Evolutionary conservation across 2,329 filamentous ascomycete genomes (phyloP), one percentile per base, ranked within the genome.

Genomic region (Penicillium psychrosexuale): DNA sequence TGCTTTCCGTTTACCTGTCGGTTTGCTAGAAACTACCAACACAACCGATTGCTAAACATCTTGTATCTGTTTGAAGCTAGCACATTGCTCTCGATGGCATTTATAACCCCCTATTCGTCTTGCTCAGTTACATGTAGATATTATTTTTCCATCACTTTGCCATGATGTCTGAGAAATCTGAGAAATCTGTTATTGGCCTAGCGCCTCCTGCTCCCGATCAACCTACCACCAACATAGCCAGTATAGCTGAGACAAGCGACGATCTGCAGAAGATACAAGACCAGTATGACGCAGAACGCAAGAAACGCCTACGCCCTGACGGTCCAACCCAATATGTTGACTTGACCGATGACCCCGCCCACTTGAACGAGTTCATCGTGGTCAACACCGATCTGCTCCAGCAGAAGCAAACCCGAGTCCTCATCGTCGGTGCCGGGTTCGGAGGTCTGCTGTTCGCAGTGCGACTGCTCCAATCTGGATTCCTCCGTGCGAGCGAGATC

Each of bases 361-460:
- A 31, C 24, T 17, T 9, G 3, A 12, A 36, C 1, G n/a, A 11
- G 24, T 8, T 37, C 12, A 31, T 44, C 7, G 3, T 22, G 15
- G 34, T 5, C 2, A 7, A 37, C 19, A 12, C 13, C 19, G 37
- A 36, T 5, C 12, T 40, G 11, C 11, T 45, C 28, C 28, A 36
- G 34, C 15, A 53, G 28, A 24, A 34, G 12, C 22, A 57, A 8
- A 24, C 33, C 13, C 50, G 50, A 19, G 45, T 62, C 24, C 57
- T 74, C 15, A 74, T 80, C 31, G 61, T 78, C 11, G 77, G 79
- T 11, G 77, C 72, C 8, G 78, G 78, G 1, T 77, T 71, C 59
- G 74, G 73, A 9, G 78, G 76, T 6, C 70, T 78, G 24, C 61
- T 77, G 5, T 72, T 71, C 51, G 77, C 75, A 5, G 72, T 72